Evolutionary conservation across 768 basidiomycete genomes (phyloP).

Genomic region (Suillus alpinus): DNA sequence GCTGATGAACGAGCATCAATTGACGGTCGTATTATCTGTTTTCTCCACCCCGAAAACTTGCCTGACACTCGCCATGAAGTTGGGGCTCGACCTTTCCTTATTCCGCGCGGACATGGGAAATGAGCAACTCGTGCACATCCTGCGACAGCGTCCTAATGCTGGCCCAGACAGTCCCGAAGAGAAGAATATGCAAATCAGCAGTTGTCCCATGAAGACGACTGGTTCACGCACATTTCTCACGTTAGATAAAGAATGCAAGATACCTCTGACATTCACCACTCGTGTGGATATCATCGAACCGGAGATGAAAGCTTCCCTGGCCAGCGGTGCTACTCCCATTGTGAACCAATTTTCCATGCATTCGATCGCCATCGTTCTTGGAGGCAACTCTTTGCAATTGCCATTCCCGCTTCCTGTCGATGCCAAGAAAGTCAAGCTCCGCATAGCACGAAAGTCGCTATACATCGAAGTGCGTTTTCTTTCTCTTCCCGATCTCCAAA

Average conservation of each 20-base stretch:
- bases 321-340: conserved; percentile 17
- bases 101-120: conserved; percentile 16
- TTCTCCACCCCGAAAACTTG: conserved; percentile 8
- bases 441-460: conserved; percentile 53
- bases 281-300: too few species aligned
- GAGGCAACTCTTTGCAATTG: conserved; percentile 24
- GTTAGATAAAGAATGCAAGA: conserved; percentile 16
- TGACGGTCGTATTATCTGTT: conserved; percentile 17
- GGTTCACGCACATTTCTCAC: not conserved
- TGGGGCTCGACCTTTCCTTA: conserved; percentile 17
- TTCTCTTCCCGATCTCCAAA: not conserved
- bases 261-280: conserved; percentile 14
- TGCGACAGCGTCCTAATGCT: conserved; percentile 17
- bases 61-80: conserved; percentile 7
- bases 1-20: conserved; percentile 12
- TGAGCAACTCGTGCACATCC: conserved; percentile 16
- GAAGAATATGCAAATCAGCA: conserved; percentile 15
- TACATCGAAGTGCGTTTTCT: conserved; percentile 38
- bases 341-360: conserved; percentile 9
- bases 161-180: conserved; percentile 16
- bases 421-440: conserved; percentile 33
- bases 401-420: conserved; percentile 45
- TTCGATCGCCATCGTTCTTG: conserved; percentile 11
- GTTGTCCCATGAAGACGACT: not conserved
- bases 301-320: conserved; percentile 15